Base-by-base conservation (phyloP, 352 stramenopile genomes). In the Pythium pyrilobum region DNA sequence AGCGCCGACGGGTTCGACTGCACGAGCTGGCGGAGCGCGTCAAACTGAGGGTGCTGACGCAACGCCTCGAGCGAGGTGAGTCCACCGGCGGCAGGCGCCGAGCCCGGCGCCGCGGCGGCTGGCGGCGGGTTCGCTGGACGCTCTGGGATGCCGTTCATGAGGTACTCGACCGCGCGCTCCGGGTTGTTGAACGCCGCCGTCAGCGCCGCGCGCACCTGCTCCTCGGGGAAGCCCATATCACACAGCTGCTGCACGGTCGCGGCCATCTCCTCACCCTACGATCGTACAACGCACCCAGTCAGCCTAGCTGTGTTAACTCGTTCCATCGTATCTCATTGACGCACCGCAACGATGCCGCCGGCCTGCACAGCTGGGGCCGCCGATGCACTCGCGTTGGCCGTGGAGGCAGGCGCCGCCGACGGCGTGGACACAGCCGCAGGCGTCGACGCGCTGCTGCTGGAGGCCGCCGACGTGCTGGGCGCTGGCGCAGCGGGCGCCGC, bases 211-310 rank as follows among this genome's bases (percentile, higher is more conserved):
- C 79, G 80, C 23, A 89, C 81, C 50, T 96, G 81, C 47, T 94
- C 83, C 52, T 95, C 81, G 3, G 85, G 85, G 56, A 95, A 95
- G 8, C 85, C 85, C 85, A 95, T 96, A 43, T 94, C 85, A 20
- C 69, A 69, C 16, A 95, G 64, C 54, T 96, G 83, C 40, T 82
- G 74, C 27, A 94, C 75, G 0, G 73, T 71, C 21, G 69, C 77
- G 38, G 40, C 83, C 55, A 75, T 64, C 55, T 83, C 63, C 42
- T 85, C 80, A 8, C 52, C 52, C 66, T 77, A 37, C 5, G 20
- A 10, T 18, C 11, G 29, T 23, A 10, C 15, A 44, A 21, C 42
- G 10, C 10, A 4, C 9, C 5, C 9, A 39, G 12, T 46, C 15
- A 28, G 10, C 23, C 8, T 23, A n/a, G 11, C 16, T 40, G n/a